Percentiles rank a stretch among this genome's conserved stretches.
Evolutionary conservation across 2,329 filamentous ascomycete species (phyloP).

Genomic region (Aureobasidium pullulans): DNA sequence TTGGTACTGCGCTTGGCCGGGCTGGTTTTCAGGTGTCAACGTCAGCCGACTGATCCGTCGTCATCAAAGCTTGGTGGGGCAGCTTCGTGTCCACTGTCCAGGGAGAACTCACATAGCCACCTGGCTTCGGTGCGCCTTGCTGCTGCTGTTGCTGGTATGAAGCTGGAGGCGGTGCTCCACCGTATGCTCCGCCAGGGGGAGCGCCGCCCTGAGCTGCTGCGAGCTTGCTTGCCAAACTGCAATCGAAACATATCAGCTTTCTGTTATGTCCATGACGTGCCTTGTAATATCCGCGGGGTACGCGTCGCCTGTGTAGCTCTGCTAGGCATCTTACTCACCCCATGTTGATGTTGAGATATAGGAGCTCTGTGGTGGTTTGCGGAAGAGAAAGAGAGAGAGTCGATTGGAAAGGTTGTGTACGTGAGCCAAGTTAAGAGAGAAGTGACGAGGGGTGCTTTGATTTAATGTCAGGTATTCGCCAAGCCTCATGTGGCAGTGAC

Average conservation of each 20-base stretch:
- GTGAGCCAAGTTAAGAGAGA: neutral
- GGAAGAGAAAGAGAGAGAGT: neutral
- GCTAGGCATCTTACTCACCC: neutral
- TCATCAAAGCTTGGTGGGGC: constrained; percentile 14
- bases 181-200: constrained; percentile 23
- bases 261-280: neutral
- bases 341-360: neutral
- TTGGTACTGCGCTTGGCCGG: constrained; percentile 44
- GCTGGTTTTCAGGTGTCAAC: constrained; percentile 19
- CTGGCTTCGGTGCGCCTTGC: constrained; percentile 21
- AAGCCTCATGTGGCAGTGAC: constrained; percentile 7
- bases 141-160: constrained; percentile 20
- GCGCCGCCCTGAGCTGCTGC: constrained; percentile 34
- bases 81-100: constrained; percentile 8
- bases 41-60: constrained; percentile 16
- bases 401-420: neutral
- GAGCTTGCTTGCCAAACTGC: constrained; percentile 35
- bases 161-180: constrained; percentile 24
- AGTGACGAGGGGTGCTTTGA: neutral
- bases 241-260: neutral
- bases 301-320: neutral
- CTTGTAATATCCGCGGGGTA: neutral
- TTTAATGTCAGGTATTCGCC: neutral
- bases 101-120: constrained; percentile 46
- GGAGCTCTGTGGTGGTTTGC: neutral